Evolutionary conservation across 1,284 basidiomycete genomes (phyloP), one percentile per base, ranked within the genome.

Genomic region (Tilletia walkeri): DNA sequence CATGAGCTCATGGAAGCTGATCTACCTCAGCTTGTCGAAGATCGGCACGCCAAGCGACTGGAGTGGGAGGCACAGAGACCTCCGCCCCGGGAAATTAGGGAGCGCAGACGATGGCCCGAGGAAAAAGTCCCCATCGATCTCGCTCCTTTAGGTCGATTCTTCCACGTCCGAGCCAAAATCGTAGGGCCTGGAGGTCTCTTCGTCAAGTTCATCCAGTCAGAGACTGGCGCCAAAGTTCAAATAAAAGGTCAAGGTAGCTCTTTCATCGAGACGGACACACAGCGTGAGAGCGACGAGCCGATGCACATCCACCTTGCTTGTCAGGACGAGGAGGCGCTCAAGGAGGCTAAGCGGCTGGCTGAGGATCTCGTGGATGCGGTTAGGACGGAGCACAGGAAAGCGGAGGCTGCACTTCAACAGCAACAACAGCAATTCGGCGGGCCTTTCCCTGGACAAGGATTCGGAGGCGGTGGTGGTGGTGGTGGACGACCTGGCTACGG

Each of bases 181-280:
- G 95, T 99, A 53, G 95, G 95, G 4, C 96, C 95, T 9, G 89
- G 89, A 72, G 87, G 49, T 18, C 90, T 94, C 82, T 99, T 98
- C 83, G 95, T 99, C 76, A 99, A 99, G 86, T 95, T 94, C 83
- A 99, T 99, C 75, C 95, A 99, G 85, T 89, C 90, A 80, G 95
- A 99, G 85, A 99, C 95, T 0, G 90, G 91, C 48, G 95, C 94
- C 16, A 89, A 95, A 73, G 95, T 98, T n/a, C 95, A 99, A 84
- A 97, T 99, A 83, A 98, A 98, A 84, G 95, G 95, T 12, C 77
- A 90, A 18, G 96, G 96, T 0, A 95, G 93, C 20, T 96, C 95
- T 0, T 99, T 96, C 84, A 89, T 95, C 76, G 95, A 99, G 81
- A 90, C 90, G 78, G 95, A 98, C 75, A 96, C 94, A 0, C 93